Base-by-base conservation (phyloP, 257 asterid species). In the Oldenlandia corymbosa region DNA sequence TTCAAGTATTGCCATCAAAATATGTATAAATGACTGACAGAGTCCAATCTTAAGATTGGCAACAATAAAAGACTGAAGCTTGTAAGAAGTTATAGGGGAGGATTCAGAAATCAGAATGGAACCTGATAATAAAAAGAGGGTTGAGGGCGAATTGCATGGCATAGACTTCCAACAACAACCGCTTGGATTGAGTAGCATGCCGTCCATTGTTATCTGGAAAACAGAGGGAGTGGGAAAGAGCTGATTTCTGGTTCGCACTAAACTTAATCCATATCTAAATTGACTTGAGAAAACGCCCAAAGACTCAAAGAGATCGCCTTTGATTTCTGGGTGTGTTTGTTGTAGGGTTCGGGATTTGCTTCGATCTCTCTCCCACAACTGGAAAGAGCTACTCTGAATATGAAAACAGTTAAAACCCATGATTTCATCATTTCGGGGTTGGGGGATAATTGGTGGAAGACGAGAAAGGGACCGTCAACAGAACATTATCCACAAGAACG, bases 111-210 rank as follows among this genome's bases (percentile, higher is more conserved):
- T 17, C 12, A 41, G 26, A 31, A 57, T 32, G 27, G 48, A 43
- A 69, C 68, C 80, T n/a, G 60, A 18, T 10, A 59, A 61, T 67
- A 74, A 75, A 36, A 41, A 55, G 30, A 60, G 73, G 49, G 69
- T 50, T 36, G 79, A 31, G 18, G 23, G 70, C 32, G 58, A 60
- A 59, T 66, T 64, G 69, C 69, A 30, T 49, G 79, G 72, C 46
- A 57, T 79, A 49, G 54, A 48, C 68, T 55, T 58, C 39, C 70
- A 47, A 32, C 68, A 67, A 68, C 50, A 45, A 5, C 63, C 56
- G 68, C 62, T 71, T 18, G 68, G 55, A 65, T 41, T 73, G 17
- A 56, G 61, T 26, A 76, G 63, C 64, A 75, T 50, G 50, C 71
- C 79, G 86, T 76, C 80, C 53, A 47, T 21, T 43, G 60, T 13